Base-by-base conservation (phyloP, 2,329 filamentous ascomycete species). In the Akanthomyces uredinophilus region DNA sequence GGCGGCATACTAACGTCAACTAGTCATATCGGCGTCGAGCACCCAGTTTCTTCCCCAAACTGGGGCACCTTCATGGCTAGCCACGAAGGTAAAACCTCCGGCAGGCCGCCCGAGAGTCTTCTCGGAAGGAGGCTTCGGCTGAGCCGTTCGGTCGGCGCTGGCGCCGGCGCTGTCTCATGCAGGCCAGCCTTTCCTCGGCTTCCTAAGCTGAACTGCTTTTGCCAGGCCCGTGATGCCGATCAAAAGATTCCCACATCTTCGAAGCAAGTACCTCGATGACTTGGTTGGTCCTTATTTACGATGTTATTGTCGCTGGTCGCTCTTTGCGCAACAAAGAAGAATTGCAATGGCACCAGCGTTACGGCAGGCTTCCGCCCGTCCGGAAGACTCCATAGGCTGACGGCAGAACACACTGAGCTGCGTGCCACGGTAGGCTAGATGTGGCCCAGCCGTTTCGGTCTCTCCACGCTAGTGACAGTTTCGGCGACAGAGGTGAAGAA, bases 281-380 rank as follows among this genome's bases (percentile, higher is more conserved):
- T 5, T 35, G 32, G 11, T 1, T 8, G 11, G 7, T 35, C 7
- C 7, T 6, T 22, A 2, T 37, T 5, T 16, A 22, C 32, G 13
- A 16, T 18, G 16, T 35, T 27, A 3, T 13, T 49, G 27, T 27
- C 14, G 20, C 14, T 39, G 27, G 10, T 18, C 6, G 27, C 27
- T 6, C n/a, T 29, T 6, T 22, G 11, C 13, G 11, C 37, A 44
- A 39, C 6, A 18, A 6, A 4, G 29, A n/a, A 24, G 7, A 44
- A 50, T 32, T 32, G 27, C 10, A 39, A 37, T 8, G 4, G 5
- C 11, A 24, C 10, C 20, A 35, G 27, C 27, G 8, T 5, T 53
- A 4, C 16, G 5, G n/a, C 14, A 18, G n/a, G n/a, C 47, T 60
- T 60, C 57, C 57, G 57, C 47, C 57, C 37, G 57, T 52, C 57